Conservation (phyloP, 257 asterid species). For the Linderniella brevidens region DNA sequence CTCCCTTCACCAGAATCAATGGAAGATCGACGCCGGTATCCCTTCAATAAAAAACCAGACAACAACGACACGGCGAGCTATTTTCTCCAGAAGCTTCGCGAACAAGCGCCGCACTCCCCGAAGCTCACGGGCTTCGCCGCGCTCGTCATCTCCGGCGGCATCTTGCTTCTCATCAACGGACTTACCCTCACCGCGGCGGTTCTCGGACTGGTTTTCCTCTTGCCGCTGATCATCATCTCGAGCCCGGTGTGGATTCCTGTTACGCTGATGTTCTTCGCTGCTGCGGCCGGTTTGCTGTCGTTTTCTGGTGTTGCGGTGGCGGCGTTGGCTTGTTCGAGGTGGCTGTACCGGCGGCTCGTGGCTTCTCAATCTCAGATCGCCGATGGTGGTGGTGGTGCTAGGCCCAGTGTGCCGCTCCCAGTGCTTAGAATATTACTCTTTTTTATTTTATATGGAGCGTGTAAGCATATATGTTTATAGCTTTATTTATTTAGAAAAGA, state of each 20-base stretch:
- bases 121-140: constrained; percentile 5
- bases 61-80: neutral
- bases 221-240: neutral
- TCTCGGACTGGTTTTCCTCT: neutral
- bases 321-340: neutral
- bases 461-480: no score
- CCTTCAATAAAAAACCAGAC: no score
- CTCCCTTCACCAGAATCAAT: no score
- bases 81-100: neutral
- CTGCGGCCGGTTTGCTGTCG: neutral
- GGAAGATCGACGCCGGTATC: no score
- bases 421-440: no score
- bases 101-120: neutral
- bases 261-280: neutral
- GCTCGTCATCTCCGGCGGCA: constrained; percentile 6
- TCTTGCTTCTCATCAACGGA: constrained; percentile 8
- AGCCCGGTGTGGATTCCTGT: constrained; percentile 8
- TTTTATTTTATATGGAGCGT: no score
- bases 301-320: constrained; percentile 1
- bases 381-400: no score
- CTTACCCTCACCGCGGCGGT: constrained; percentile 1
- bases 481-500: no score
- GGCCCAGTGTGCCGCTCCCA: no score
- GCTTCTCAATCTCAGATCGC: neutral
- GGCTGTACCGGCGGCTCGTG: neutral